A percentile compares a stretch with the other conserved stretches of the same genome.
phyloP scores from a whole-genome alignment of 495 filamentous ascomycete species.

The Tuber aestivum region DNA sequence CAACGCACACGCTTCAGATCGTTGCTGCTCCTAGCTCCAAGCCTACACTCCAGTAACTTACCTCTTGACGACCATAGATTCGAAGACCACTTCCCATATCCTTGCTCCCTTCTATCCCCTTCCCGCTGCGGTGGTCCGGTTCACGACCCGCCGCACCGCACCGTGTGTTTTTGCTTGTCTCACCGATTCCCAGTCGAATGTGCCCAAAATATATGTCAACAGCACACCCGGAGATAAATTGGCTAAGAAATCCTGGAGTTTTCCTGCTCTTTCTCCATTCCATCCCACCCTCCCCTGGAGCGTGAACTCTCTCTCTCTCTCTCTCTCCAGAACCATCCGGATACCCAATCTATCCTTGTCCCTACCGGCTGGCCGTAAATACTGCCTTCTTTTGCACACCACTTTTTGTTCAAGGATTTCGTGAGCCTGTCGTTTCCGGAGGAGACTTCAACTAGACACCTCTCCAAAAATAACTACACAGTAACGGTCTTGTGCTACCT shows the following conservation, averaged over 20 bases:
- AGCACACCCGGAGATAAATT: constrained; percentile 35
- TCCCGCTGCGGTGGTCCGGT: neutral
- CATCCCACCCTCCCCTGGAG: neutral
- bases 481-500: constrained; percentile 18
- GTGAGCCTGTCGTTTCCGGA: constrained; percentile 21
- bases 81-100: neutral
- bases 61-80: neutral
- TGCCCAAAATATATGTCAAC: constrained; percentile 35
- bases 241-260: neutral
- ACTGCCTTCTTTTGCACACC: constrained; percentile 12
- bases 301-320: neutral
- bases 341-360: constrained; percentile 19
- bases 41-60: neutral
- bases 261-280: constrained; percentile 1
- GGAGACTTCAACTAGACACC: constrained; percentile 32
- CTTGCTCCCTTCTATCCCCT: neutral
- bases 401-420: constrained; percentile 8
- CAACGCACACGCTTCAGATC: neutral
- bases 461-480: constrained; percentile 27
- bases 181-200: constrained; percentile 34
- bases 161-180: constrained; percentile 35
- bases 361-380: constrained; percentile 36
- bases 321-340: constrained; percentile 10
- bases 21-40: neutral
- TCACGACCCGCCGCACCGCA: constrained; percentile 8